Conservation (phyloP, 306 rosid species). For the Oemleria cerasiformis region DNA sequence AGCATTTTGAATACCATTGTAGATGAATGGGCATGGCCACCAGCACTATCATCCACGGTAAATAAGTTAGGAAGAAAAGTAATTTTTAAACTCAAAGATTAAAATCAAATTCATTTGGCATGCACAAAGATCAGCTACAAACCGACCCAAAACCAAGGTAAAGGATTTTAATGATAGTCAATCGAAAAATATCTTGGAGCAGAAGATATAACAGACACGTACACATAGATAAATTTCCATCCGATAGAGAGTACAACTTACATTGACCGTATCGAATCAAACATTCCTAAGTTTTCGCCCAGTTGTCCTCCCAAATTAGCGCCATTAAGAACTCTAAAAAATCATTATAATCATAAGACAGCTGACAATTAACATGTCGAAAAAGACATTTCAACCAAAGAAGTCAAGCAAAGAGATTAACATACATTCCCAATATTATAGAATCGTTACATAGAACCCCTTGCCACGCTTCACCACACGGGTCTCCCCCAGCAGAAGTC, state of each 20-base stretch:
- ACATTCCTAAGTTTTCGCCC: slow-evolving; percentile 62
- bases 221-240: slow-evolving; percentile 5
- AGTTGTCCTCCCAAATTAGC: slow-evolving; percentile 90
- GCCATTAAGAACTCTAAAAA: slow-evolving; percentile 59
- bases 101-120: neutral
- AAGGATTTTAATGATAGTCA: slow-evolving; percentile 6
- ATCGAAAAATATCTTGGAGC: neutral
- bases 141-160: neutral
- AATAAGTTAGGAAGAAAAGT: neutral
- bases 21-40: neutral
- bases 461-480: slow-evolving; percentile 91
- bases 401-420: slow-evolving; percentile 17
- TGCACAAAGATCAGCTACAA: neutral
- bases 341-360: slow-evolving; percentile 29
- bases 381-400: slow-evolving; percentile 7
- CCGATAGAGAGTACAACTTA: slow-evolving; percentile 39
- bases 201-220: neutral
- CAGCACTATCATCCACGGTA: neutral
- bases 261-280: slow-evolving; percentile 63
- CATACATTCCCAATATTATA: slow-evolving; percentile 62
- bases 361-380: slow-evolving; percentile 10
- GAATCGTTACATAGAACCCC: slow-evolving; percentile 75
- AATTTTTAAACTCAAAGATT: neutral
- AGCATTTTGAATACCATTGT: neutral
- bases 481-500: slow-evolving; percentile 80